phyloP scores from a whole-genome alignment of 2,329 filamentous ascomycete genomes.

The Stachybotrys chlorohalonatus region DNA sequence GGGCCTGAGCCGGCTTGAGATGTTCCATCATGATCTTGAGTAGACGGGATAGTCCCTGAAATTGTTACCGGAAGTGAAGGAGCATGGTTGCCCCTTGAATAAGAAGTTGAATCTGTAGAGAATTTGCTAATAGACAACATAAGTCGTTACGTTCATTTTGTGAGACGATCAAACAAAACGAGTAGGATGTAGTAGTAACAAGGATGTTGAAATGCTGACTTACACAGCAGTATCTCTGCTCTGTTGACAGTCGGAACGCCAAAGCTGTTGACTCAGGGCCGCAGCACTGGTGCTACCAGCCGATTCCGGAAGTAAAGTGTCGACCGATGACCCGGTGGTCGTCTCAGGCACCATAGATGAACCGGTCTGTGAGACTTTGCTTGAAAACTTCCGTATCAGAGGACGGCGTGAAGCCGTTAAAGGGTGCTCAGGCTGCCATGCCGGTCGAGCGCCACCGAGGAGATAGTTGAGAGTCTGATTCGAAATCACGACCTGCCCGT shows the following conservation, averaged over 20 bases:
- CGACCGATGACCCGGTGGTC: not conserved
- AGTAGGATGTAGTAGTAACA: too few species aligned
- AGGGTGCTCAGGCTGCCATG: constrained; percentile 15
- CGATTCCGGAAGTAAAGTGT: not conserved
- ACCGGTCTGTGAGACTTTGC: not conserved
- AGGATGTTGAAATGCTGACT: too few species aligned
- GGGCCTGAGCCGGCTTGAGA: too few species aligned
- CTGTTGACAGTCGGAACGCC: constrained; percentile 22
- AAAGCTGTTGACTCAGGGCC: constrained; percentile 5
- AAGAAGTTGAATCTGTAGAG: too few species aligned
- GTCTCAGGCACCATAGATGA: not conserved
- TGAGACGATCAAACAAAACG: too few species aligned
- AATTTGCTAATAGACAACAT: too few species aligned
- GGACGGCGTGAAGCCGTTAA: not conserved
- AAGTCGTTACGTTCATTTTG: too few species aligned
- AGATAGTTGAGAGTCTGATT: constrained; percentile 32
- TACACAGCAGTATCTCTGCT: not conserved
- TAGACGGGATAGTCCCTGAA: too few species aligned
- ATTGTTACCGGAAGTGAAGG: too few species aligned
- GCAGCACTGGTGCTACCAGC: not conserved
- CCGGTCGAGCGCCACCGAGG: constrained; percentile 22
- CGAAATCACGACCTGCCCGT: constrained; percentile 23
- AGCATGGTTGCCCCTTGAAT: too few species aligned
- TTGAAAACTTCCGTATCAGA: not conserved
- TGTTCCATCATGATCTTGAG: too few species aligned